phyloP scores from a whole-genome alignment of 805 yeast species.

The Pichia ethanolica region DNA sequence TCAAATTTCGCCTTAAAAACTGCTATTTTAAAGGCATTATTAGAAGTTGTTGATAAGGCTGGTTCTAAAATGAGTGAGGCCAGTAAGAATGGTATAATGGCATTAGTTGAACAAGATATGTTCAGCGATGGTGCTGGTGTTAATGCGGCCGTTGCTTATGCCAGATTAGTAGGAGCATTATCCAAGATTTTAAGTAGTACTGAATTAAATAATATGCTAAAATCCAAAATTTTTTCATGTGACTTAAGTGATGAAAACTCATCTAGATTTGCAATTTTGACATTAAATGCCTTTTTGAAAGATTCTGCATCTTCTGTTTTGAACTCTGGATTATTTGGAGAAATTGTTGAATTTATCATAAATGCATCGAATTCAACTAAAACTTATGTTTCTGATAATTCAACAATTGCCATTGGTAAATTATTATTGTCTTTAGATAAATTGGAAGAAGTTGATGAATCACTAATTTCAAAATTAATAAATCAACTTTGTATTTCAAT shows the following conservation, averaged over 20 bases:
- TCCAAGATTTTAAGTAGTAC: constrained; percentile 57
- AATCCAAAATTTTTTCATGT: constrained; percentile 47
- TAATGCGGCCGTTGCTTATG: constrained; percentile 70
- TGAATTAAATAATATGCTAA: constrained; percentile 56
- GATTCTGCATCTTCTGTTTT: constrained; percentile 66
- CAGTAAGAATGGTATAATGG: constrained; percentile 60
- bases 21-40: constrained; percentile 77
- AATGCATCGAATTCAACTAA: constrained; percentile 35
- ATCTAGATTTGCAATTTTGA: constrained; percentile 57
- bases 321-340: constrained; percentile 41
- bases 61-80: constrained; percentile 71
- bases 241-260: constrained; percentile 32
- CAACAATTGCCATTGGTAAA: constrained; percentile 77
- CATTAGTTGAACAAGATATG: constrained; percentile 68
- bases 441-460: constrained; percentile 21
- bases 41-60: constrained; percentile 74
- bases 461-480: constrained; percentile 30
- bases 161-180: constrained; percentile 69
- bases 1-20: constrained; percentile 63
- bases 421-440: constrained; percentile 46
- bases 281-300: constrained; percentile 72
- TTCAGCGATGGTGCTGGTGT: constrained; percentile 28
- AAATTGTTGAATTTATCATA: constrained; percentile 43
- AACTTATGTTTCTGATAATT: constrained; percentile 63
- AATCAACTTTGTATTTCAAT: constrained; percentile 43